Evolutionary conservation across 2,329 filamentous ascomycete genomes (phyloP).

Genomic region (Tothia fuscella): DNA sequence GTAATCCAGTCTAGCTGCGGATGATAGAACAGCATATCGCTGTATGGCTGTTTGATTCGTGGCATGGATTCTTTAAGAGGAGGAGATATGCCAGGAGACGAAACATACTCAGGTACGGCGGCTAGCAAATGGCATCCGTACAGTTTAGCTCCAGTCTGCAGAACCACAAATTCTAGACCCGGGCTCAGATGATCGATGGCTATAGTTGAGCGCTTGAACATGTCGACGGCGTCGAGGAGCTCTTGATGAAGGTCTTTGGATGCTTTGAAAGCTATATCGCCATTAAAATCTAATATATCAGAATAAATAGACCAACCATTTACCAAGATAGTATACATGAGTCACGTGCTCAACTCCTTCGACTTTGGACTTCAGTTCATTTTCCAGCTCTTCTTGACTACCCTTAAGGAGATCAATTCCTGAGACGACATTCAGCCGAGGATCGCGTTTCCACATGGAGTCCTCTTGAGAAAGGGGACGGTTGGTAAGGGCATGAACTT

Average conservation of each 20-base stretch:
- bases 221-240: conserved; percentile 27
- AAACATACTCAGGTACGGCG: conserved; percentile 19
- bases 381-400: conserved; percentile 28
- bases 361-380: conserved; percentile 22
- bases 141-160: conserved; percentile 26
- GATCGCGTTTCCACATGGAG: conserved; percentile 28
- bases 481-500: conserved; percentile 37
- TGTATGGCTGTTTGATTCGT: conserved; percentile 20
- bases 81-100: conserved; percentile 22
- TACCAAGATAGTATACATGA: conserved; percentile 32
- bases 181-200: conserved; percentile 24
- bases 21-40: conserved; percentile 26
- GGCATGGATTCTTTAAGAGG: conserved; percentile 23
- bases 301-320: no score
- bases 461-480: conserved; percentile 25
- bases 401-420: conserved; percentile 31
- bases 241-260: conserved; percentile 27
- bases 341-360: conserved; percentile 27
- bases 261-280: conserved; percentile 28
- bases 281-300: background rate
- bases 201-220: conserved; percentile 29
- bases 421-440: conserved; percentile 29
- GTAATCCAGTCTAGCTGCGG: conserved; percentile 25
- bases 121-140: conserved; percentile 33
- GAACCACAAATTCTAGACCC: conserved; percentile 26